Evolutionary conservation across 768 basidiomycete genomes (phyloP).

Genomic region (Aureoboletus auriporus): DNA sequence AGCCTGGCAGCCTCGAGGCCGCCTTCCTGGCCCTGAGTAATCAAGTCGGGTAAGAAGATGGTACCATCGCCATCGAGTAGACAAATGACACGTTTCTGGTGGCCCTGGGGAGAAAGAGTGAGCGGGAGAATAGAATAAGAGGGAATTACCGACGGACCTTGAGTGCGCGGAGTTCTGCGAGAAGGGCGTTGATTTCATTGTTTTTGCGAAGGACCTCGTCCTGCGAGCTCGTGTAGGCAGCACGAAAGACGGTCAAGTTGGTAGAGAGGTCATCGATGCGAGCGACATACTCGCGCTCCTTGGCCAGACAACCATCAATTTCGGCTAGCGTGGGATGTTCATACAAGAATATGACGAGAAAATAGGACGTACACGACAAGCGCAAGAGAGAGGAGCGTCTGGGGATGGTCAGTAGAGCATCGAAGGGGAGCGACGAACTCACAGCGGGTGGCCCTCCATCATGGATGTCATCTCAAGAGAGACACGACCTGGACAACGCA

Average conservation of each 20-base stretch:
- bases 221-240: slow-evolving; percentile 24
- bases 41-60: slow-evolving; percentile 53
- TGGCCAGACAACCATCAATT: slow-evolving; percentile 23
- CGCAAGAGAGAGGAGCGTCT: slow-evolving; percentile 6
- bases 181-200: slow-evolving; percentile 10
- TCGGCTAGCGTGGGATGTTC: slow-evolving; percentile 20
- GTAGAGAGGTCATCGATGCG: slow-evolving; percentile 24
- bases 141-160: slow-evolving; percentile 15
- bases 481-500: neutral
- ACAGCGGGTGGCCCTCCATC: slow-evolving; percentile 21
- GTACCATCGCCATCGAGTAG: slow-evolving; percentile 64
- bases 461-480: neutral
- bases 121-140: neutral
- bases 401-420: no score
- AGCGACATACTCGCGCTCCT: slow-evolving; percentile 18
- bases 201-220: slow-evolving; percentile 15
- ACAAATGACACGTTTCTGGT: slow-evolving; percentile 37
- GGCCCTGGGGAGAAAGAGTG: slow-evolving; percentile 8
- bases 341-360: neutral
- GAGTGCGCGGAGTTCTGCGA: slow-evolving; percentile 24
- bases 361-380: slow-evolving; percentile 6
- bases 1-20: slow-evolving; percentile 53
- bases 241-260: slow-evolving; percentile 21
- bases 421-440: neutral
- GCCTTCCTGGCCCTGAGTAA: slow-evolving; percentile 52